phyloP scores from a whole-genome alignment of 371 early-diverging fungal species.

The Batkoa obscura region DNA sequence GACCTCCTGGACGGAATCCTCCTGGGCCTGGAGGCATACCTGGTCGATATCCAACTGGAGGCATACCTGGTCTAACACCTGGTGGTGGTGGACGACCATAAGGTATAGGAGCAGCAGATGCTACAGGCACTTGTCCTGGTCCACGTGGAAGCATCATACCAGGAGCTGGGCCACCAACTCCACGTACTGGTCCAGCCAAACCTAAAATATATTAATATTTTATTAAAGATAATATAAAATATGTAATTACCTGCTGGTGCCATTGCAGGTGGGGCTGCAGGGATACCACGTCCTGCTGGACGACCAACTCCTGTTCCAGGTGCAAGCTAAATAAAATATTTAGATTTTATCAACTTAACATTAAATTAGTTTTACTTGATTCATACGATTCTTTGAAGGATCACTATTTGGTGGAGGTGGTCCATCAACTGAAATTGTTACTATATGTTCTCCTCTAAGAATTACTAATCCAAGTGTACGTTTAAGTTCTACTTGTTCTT shows the following conservation, averaged over 20 bases:
- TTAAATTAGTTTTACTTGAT: slow-evolving; percentile 10
- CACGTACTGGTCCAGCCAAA: slow-evolving; percentile 73
- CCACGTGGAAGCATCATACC: slow-evolving; percentile 52
- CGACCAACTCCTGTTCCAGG: slow-evolving; percentile 59
- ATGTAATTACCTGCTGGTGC: slow-evolving; percentile 9
- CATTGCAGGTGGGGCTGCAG: slow-evolving; percentile 39
- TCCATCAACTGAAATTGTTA: slow-evolving; percentile 78
- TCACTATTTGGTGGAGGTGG: slow-evolving; percentile 66
- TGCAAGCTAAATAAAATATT: slow-evolving; percentile 19
- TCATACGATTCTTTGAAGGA: slow-evolving; percentile 27
- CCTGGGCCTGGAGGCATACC: slow-evolving; percentile 26
- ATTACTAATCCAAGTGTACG: slow-evolving; percentile 86
- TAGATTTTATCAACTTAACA: not conserved
- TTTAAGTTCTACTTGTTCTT: slow-evolving; percentile 47
- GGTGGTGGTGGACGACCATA: slow-evolving; percentile 48
- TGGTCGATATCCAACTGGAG: slow-evolving; percentile 38
- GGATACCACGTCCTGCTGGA: slow-evolving; percentile 83
- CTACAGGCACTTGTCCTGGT: slow-evolving; percentile 15
- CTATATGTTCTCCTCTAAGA: slow-evolving; percentile 82
- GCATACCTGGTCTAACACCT: slow-evolving; percentile 26
- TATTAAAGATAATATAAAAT: not conserved
- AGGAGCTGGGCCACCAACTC: slow-evolving; percentile 81
- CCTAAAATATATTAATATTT: slow-evolving; percentile 23
- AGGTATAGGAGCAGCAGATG: slow-evolving; percentile 39
- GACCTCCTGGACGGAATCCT: slow-evolving; percentile 15